Evolutionary conservation across 2,329 filamentous ascomycete species (phyloP).

Genomic region (Curvularia lunata): DNA sequence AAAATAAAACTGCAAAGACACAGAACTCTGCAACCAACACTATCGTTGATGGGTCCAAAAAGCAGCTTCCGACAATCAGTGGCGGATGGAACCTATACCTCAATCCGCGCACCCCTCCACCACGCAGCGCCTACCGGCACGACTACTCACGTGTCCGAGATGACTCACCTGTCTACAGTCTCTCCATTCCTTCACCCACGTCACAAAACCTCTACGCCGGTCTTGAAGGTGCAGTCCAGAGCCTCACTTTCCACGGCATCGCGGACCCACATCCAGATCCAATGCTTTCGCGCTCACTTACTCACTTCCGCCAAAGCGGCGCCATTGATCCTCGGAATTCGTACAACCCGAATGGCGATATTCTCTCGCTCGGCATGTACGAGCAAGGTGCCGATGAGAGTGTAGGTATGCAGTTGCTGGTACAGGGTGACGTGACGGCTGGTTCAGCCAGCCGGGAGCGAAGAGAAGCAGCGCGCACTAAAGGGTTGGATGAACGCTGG

Average conservation of each 20-base stretch:
- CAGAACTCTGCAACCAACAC: conserved; percentile 25
- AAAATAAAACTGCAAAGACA: neutral
- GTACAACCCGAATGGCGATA: conserved; percentile 47
- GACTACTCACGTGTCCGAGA: conserved; percentile 27
- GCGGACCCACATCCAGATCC: conserved; percentile 54
- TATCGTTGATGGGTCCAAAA: conserved; percentile 17
- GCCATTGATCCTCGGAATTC: conserved; percentile 34
- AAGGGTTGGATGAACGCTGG: conserved; percentile 51
- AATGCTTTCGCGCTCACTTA: conserved; percentile 33
- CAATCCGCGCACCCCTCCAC: conserved; percentile 42
- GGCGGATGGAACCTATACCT: conserved; percentile 57
- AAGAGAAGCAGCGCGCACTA: conserved; percentile 19
- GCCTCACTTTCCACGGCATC: conserved; percentile 53
- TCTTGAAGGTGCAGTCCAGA: conserved; percentile 54
- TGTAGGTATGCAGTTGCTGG: conserved; percentile 48
- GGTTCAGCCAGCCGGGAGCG: conserved; percentile 25
- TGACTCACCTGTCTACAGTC: conserved; percentile 56
- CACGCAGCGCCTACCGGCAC: conserved; percentile 21
- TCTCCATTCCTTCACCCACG: conserved; percentile 54
- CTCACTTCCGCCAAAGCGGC: conserved; percentile 19
- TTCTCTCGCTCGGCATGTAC: conserved; percentile 55
- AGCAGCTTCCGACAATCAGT: conserved; percentile 9
- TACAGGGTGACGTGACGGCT: conserved; percentile 47
- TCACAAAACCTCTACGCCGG: conserved; percentile 58
- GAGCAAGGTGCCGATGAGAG: conserved; percentile 50